Conservation (phyloP, 352 stramenopile genomes). For the Paralagenidium karlingii region DNA sequence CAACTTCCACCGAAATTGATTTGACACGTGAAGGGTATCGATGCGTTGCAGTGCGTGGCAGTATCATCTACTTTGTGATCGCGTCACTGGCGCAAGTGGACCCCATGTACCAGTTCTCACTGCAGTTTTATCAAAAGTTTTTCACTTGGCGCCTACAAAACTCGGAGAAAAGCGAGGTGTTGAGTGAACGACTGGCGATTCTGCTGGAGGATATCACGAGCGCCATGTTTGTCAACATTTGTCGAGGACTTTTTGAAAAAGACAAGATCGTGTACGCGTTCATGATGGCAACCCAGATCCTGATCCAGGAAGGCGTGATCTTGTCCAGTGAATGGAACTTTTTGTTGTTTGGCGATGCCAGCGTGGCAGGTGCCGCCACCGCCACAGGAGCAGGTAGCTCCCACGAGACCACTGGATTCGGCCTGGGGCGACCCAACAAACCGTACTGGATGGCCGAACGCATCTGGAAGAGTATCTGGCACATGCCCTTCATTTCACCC, state of each 20-base stretch:
- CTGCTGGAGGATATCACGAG: constrained; percentile 86
- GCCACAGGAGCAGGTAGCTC: constrained; percentile 62
- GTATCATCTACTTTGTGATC: constrained; percentile 92
- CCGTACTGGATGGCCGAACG: constrained; percentile 79
- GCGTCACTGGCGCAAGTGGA: constrained; percentile 86
- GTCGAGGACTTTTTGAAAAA: constrained; percentile 89
- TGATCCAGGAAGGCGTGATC: constrained; percentile 64
- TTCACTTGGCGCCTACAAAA: constrained; percentile 84
- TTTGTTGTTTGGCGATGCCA: constrained; percentile 73
- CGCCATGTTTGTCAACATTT: constrained; percentile 92
- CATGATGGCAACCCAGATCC: constrained; percentile 85
- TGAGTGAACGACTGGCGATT: constrained; percentile 78
- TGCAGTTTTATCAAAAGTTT: constrained; percentile 91
- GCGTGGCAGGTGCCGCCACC: constrained; percentile 13
- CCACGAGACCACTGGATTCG: no score
- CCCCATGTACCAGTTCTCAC: constrained; percentile 92
- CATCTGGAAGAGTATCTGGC: constrained; percentile 57
- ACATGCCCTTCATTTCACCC: constrained; percentile 49
- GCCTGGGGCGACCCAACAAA: constrained; percentile 20
- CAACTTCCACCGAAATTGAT: constrained; percentile 85
- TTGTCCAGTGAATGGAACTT: constrained; percentile 71
- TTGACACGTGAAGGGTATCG: constrained; percentile 85
- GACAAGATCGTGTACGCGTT: constrained; percentile 94
- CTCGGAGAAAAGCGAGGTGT: constrained; percentile 64
- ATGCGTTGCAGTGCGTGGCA: constrained; percentile 80